Evolutionary conservation across 2,329 filamentous ascomycete genomes (phyloP).

Genomic region (Didymella arachidicola): DNA sequence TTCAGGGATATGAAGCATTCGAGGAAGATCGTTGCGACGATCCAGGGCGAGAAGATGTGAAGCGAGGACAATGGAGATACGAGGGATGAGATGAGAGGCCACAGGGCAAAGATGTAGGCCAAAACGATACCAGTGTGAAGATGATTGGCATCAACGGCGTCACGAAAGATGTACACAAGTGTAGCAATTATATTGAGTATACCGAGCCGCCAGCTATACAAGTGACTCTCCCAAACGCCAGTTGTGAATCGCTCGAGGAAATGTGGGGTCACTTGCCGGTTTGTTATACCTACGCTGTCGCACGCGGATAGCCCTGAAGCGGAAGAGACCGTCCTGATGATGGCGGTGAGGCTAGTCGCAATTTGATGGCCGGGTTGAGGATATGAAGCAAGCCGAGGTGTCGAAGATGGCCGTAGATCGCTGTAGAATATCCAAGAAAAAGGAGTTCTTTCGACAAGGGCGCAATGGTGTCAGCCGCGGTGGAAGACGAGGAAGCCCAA

Average conservation of each 20-base stretch:
- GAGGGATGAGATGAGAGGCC: background rate
- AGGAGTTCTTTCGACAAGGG: background rate
- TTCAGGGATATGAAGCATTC: conserved; percentile 80
- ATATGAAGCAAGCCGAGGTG: background rate
- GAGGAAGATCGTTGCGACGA: conserved; percentile 87
- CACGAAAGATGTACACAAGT: conserved; percentile 1
- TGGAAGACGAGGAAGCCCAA: conserved; percentile 46
- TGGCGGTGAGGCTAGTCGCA: background rate
- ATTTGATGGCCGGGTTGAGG: background rate
- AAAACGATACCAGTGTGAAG: background rate
- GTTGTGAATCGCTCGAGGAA: too few relatives aligned
- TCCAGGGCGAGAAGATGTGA: conserved; percentile 79
- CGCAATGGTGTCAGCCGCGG: conserved; percentile 28
- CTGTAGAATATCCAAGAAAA: background rate
- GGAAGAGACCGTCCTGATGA: background rate
- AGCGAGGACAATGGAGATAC: background rate
- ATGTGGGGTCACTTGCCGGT: too few relatives aligned
- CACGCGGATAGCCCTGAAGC: background rate
- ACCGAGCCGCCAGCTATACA: background rate
- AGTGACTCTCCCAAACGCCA: background rate
- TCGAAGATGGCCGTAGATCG: conserved; percentile 3
- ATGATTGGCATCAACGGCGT: background rate
- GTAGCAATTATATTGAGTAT: conserved; percentile 3
- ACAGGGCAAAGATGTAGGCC: background rate
- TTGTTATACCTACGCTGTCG: background rate